phyloP scores from a whole-genome alignment of 345 rosid species.

The Diplotaxis tenuifolia region DNA sequence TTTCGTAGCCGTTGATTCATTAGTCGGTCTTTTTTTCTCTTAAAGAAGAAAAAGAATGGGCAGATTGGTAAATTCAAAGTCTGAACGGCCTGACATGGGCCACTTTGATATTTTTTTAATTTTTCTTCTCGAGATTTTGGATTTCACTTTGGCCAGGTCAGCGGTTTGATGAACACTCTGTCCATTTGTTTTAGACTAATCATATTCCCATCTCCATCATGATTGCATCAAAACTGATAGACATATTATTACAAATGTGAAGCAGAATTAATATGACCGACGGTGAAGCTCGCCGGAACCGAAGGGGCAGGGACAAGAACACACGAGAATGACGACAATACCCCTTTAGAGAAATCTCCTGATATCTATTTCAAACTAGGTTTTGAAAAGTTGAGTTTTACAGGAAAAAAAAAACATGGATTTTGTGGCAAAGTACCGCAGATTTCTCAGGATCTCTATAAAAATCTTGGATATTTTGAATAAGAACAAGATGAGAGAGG shows the following conservation, averaged over 20 bases:
- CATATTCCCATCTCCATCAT: neutral
- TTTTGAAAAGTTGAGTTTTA: too few species aligned
- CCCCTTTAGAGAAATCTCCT: neutral
- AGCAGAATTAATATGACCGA: neutral
- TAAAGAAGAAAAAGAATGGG: neutral
- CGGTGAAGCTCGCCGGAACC: neutral
- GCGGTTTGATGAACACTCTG: neutral
- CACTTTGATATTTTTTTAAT: neutral
- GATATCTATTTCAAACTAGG: neutral
- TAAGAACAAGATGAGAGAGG: neutral
- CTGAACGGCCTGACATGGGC: constrained; percentile 11
- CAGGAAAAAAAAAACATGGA: neutral
- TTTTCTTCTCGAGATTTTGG: neutral
- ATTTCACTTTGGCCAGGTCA: neutral
- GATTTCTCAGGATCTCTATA: neutral
- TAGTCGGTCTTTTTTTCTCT: too few species aligned
- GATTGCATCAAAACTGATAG: neutral
- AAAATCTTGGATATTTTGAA: neutral
- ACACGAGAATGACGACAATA: neutral
- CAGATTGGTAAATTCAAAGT: neutral
- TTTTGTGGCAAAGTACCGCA: neutral
- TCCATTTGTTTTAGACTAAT: neutral
- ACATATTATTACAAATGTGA: neutral
- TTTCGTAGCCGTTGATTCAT: neutral
- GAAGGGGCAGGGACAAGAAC: neutral